phyloP scores from a whole-genome alignment of 2,329 filamentous ascomycete species.

The Diplodia seriata region DNA sequence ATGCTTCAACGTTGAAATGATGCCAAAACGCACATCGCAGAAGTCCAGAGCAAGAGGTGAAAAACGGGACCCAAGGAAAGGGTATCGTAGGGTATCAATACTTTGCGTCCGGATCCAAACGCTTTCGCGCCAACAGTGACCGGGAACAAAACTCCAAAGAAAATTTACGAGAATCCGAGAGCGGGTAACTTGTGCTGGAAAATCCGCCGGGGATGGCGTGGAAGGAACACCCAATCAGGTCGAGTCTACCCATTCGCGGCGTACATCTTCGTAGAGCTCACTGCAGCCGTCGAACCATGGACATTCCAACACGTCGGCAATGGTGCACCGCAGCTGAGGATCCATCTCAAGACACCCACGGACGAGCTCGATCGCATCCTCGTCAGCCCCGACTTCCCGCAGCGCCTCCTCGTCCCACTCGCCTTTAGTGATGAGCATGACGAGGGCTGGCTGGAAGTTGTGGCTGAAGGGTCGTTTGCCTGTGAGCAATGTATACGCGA shows the following conservation, averaged over 20 bases:
- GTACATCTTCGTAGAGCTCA: slow-evolving; percentile 33
- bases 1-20: slow-evolving; percentile 21
- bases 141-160: not conserved
- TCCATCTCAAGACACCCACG: slow-evolving; percentile 66
- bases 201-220: not conserved
- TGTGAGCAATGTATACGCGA: slow-evolving; percentile 66
- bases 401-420: slow-evolving; percentile 64
- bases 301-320: slow-evolving; percentile 62
- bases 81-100: slow-evolving; percentile 31
- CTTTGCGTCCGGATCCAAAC: slow-evolving; percentile 23
- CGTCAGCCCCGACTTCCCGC: slow-evolving; percentile 51
- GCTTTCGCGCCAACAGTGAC: slow-evolving; percentile 9
- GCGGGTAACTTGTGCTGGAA: not conserved
- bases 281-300: slow-evolving; percentile 58
- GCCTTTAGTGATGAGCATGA: slow-evolving; percentile 65
- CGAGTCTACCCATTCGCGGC: slow-evolving; percentile 16
- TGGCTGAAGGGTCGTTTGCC: slow-evolving; percentile 69
- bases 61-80: slow-evolving; percentile 8
- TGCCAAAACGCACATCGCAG: slow-evolving; percentile 17
- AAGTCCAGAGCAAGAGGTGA: not conserved
- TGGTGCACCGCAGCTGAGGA: slow-evolving; percentile 61
- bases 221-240: slow-evolving; percentile 10
- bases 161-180: not conserved
- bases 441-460: slow-evolving; percentile 63
- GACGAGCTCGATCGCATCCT: slow-evolving; percentile 63